Conservation (phyloP, 2,329 filamentous ascomycete genomes). For the Hymenoscyphus albidus region DNA sequence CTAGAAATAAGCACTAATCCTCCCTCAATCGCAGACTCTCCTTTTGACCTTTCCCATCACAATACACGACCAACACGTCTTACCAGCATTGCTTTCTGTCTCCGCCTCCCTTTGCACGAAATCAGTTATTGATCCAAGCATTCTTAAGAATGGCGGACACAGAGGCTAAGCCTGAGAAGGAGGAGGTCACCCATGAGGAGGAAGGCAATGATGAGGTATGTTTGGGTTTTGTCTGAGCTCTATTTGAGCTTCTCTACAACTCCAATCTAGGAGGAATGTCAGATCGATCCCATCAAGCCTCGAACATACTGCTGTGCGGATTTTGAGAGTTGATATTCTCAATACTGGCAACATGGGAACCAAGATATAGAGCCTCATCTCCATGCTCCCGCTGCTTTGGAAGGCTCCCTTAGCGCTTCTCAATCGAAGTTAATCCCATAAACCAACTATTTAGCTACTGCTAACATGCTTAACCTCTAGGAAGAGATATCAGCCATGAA, state of each 20-base stretch:
- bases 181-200: slow-evolving; percentile 29
- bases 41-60: slow-evolving; percentile 1
- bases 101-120: background rate
- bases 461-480: slow-evolving; percentile 34
- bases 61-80: background rate
- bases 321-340: background rate
- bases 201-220: slow-evolving; percentile 35
- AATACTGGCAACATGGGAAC: background rate
- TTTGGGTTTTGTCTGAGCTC: background rate
- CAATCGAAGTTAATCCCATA: background rate
- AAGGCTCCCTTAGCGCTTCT: background rate
- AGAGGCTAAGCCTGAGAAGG: slow-evolving; percentile 28
- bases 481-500: slow-evolving; percentile 88
- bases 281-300: background rate
- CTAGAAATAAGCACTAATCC: background rate
- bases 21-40: background rate
- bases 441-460: background rate
- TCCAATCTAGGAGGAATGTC: background rate
- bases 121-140: background rate
- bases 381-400: background rate
- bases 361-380: background rate
- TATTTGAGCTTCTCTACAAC: background rate
- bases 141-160: slow-evolving; percentile 29
- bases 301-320: background rate
- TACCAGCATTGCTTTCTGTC: background rate